Percentiles rank a stretch among this genome's conserved stretches.
These are phyloP conservation scores for Cystobasidiaceae sp. DNA, from an alignment of 1,284 basidiomycete species.

Conservation along the genomic window DNA sequence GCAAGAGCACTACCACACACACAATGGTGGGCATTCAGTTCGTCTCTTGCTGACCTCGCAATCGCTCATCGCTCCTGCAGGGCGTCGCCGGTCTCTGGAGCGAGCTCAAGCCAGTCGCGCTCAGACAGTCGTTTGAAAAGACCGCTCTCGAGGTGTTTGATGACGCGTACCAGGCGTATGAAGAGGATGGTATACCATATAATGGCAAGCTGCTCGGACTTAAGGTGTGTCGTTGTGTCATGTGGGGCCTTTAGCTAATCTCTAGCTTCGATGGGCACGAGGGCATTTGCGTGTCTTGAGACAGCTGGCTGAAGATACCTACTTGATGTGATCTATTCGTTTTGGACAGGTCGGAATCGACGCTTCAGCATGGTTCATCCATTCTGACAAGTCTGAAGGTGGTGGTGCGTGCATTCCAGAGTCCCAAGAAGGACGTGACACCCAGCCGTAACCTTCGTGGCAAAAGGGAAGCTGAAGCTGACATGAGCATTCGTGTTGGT, in stretches of 20 bases:
- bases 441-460: too few relatives aligned
- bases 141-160: background rate
- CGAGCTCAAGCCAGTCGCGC: background rate
- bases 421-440: too few relatives aligned
- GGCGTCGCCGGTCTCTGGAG: constrained; percentile 6
- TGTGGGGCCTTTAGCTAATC: too few relatives aligned
- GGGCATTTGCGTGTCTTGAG: too few relatives aligned
- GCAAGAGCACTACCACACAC: too few relatives aligned
- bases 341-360: constrained; percentile 26
- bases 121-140: background rate
- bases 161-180: background rate
- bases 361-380: constrained; percentile 27
- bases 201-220: background rate
- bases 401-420: background rate
- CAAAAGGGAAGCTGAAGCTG: too few relatives aligned
- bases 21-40: too few relatives aligned
- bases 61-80: too few relatives aligned
- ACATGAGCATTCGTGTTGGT: too few relatives aligned
- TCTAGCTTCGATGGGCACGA: background rate
- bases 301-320: too few relatives aligned
- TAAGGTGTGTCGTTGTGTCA: background rate
- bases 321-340: too few relatives aligned
- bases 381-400: constrained; percentile 25
- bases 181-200: background rate
- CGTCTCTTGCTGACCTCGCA: too few relatives aligned